phyloP scores from a whole-genome alignment of 768 basidiomycete species.

The Dacryopinax primogenitus region DNA sequence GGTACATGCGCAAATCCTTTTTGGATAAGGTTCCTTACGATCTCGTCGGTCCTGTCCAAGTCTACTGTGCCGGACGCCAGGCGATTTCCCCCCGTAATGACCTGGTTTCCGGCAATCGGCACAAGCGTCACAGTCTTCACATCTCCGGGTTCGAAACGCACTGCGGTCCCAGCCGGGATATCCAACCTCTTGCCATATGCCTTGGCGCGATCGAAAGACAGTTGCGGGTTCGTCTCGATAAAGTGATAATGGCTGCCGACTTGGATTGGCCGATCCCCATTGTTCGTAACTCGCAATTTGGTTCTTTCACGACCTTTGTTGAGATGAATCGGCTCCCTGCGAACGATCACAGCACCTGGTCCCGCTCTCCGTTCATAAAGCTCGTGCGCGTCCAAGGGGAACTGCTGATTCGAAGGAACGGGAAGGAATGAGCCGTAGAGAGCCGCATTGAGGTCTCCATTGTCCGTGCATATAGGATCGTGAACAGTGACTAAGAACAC shows the following conservation, averaged over 20 bases:
- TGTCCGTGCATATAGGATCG: conserved; percentile 78
- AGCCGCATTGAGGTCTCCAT: conserved; percentile 65
- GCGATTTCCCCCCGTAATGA: conserved; percentile 67
- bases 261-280: conserved; percentile 87
- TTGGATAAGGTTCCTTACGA: conserved; percentile 38
- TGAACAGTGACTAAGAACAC: conserved; percentile 97
- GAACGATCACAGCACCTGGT: conserved; percentile 66
- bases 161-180: conserved; percentile 87
- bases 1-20: conserved; percentile 58
- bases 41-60: conserved; percentile 32
- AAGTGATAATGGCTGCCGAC: conserved; percentile 94
- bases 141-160: conserved; percentile 93
- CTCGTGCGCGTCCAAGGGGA: conserved; percentile 42
- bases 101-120: conserved; percentile 54
- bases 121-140: conserved; percentile 71
- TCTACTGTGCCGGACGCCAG: conserved; percentile 50
- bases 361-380: conserved; percentile 42
- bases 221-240: conserved; percentile 68
- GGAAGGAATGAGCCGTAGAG: conserved; percentile 94
- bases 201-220: conserved; percentile 68
- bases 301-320: conserved; percentile 63
- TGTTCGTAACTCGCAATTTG: conserved; percentile 67
- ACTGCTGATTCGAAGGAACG: conserved; percentile 49
- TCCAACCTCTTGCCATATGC: conserved; percentile 81
- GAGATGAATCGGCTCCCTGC: conserved; percentile 52